These are phyloP conservation scores for Candida loeiensis DNA, from an alignment of 805 yeast genomes.

Conservation along the genomic window DNA sequence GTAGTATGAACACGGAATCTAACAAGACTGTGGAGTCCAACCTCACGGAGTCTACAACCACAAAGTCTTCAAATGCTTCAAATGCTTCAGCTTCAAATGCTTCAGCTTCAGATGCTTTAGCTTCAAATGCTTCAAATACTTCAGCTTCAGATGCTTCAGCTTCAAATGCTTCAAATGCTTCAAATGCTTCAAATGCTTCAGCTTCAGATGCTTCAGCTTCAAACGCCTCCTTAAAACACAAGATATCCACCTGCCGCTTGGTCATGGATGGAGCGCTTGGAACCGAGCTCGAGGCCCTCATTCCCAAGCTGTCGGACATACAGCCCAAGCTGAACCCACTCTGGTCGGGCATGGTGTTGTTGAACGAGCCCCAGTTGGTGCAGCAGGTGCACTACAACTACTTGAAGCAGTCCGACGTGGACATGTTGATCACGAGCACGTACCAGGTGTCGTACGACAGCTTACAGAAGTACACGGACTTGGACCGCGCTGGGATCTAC, in stretches of 20 bases:
- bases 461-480: constrained; percentile 22
- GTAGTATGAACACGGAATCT: constrained; percentile 1
- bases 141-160: too few relatives aligned
- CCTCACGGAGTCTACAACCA: too few relatives aligned
- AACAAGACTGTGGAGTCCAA: not conserved
- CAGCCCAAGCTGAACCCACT: constrained; percentile 37
- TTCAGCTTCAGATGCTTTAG: too few relatives aligned
- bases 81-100: too few relatives aligned
- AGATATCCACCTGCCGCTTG: constrained; percentile 4
- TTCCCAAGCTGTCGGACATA: constrained; percentile 15
- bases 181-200: too few relatives aligned
- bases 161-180: too few relatives aligned
- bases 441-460: constrained; percentile 56
- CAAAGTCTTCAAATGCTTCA: too few relatives aligned
- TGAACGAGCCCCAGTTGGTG: constrained; percentile 42
- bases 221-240: constrained; percentile 3
- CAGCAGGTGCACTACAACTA: constrained; percentile 49
- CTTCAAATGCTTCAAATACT: too few relatives aligned
- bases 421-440: constrained; percentile 52
- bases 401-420: constrained; percentile 49
- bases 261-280: constrained; percentile 17
- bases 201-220: too few relatives aligned
- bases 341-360: constrained; percentile 60
- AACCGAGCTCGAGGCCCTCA: constrained; percentile 16
- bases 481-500: constrained; percentile 14